Conservation (phyloP, 495 filamentous ascomycete species). For the Patellaria atrata region DNA sequence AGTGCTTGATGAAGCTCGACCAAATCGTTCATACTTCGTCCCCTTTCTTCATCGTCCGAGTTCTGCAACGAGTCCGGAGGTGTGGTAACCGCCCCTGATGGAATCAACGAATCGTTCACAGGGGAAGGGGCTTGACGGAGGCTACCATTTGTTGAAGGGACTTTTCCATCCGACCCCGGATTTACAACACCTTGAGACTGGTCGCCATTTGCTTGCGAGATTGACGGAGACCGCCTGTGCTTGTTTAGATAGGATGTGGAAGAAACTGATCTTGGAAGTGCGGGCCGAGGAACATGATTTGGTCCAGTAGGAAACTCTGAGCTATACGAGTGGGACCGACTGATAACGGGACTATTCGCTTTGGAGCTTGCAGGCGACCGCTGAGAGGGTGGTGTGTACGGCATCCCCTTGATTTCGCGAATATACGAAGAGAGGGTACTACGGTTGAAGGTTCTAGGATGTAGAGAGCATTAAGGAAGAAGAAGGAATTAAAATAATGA, state of each 20-base stretch:
- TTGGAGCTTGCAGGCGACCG: conserved; percentile 62
- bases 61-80: conserved; percentile 69
- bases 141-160: conserved; percentile 24
- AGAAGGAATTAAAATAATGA: conserved; percentile 3
- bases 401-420: conserved; percentile 45
- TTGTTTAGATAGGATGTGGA: conserved; percentile 62
- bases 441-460: conserved; percentile 10
- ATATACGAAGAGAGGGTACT: conserved; percentile 2
- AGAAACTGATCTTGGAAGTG: conserved; percentile 57
- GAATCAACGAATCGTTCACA: conserved; percentile 53
- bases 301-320: conserved; percentile 28
- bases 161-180: no score
- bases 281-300: conserved; percentile 36
- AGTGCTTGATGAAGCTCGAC: conserved; percentile 75
- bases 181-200: conserved; percentile 21
- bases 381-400: conserved; percentile 82
- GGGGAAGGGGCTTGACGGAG: conserved; percentile 71
- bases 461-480: conserved; percentile 8
- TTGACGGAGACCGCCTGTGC: conserved; percentile 50
- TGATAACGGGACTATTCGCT: conserved; percentile 45
- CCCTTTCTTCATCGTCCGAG: conserved; percentile 68
- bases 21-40: conserved; percentile 43
- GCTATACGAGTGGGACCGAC: conserved; percentile 40
- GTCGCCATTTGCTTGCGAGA: conserved; percentile 25
- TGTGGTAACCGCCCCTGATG: conserved; percentile 67